Evolutionary conservation across 2,329 filamentous ascomycete species (phyloP), one percentile per base, ranked within the genome.

Genomic region (Atkinsonella texensis): DNA sequence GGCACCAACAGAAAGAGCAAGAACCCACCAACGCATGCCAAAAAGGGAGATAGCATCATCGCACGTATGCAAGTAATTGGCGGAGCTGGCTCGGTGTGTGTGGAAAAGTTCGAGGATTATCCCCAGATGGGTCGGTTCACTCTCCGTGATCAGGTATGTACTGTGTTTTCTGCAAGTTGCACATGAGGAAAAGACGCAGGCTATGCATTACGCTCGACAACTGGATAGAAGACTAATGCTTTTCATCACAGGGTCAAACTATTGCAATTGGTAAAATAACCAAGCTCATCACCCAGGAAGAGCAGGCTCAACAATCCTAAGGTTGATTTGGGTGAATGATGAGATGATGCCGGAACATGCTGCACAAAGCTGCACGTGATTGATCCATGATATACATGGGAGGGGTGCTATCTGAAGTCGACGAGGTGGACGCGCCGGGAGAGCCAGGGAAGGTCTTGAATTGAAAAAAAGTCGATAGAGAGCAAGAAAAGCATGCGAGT

Each of bases 221-320:
- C 5, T n/a, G 8, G 20, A n/a, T 17, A 2, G 31, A 18, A 43
- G 46, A 28, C 35, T 41, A 12, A 23, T 46, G 35, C 41, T 20
- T 38, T 17, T 10, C 17, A 28, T 33, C n/a, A 51, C 64, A 97
- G 84, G 93, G 93, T 62, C 91, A 97, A 86, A 98, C 93, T 0
- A 96, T 98, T 74, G 93, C 93, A 52, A 98, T 98, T 73, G 93
- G 93, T 64, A 98, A 98, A 80, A 94, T 98, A 68, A 96, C 89
- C 54, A 96, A 90, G 78, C 79, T 98, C 57, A 75, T 81, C 61
- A 71, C 64, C 8, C 68, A 72, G 2, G 53, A 54, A 15, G 39
- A 50, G 18, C 48, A 43, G 46, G 46, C 15, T 38, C 20, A 52
- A 49, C 32, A 46, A 17, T 15, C 33, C 7, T 13, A 39, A 48